Evolutionary conservation across 139 green algal species (phyloP).

Genomic region (Chlorella sp.): DNA sequence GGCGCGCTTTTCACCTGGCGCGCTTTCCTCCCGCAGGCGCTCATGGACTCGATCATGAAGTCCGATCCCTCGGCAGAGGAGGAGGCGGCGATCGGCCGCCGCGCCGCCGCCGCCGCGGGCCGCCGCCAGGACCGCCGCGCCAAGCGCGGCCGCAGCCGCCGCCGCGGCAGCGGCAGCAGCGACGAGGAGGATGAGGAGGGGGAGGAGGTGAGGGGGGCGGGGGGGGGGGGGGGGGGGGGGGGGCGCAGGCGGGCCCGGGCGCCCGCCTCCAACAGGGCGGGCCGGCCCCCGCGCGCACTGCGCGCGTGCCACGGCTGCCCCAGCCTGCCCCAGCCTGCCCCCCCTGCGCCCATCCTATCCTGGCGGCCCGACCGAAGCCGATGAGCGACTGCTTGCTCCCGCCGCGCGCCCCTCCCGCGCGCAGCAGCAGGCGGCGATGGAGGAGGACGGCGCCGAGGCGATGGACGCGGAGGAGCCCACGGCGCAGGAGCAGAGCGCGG

Average conservation of each 20-base stretch:
- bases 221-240: background rate
- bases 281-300: too few species aligned
- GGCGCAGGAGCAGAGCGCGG: constrained; percentile 1
- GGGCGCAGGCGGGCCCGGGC: background rate
- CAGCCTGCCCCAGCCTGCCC: background rate
- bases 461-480: constrained; percentile 11
- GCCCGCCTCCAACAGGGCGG: too few species aligned
- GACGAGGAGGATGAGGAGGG: background rate
- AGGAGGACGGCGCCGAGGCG: constrained; percentile 8
- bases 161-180: background rate
- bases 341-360: background rate
- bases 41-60: constrained; percentile 46
- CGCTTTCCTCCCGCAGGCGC: too few species aligned
- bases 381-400: background rate
- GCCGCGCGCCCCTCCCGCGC: background rate
- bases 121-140: too few species aligned
- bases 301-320: background rate
- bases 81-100: too few species aligned
- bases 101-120: too few species aligned
- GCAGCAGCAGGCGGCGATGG: constrained; percentile 2
- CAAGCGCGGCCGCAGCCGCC: background rate
- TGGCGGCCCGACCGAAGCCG: background rate
- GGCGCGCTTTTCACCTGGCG: too few species aligned
- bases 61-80: constrained; percentile 34
- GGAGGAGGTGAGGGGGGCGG: background rate